These are phyloP conservation scores for Alternaria conjuncta DNA, from an alignment of 2,329 filamentous ascomycete species.

Conservation along the genomic window DNA sequence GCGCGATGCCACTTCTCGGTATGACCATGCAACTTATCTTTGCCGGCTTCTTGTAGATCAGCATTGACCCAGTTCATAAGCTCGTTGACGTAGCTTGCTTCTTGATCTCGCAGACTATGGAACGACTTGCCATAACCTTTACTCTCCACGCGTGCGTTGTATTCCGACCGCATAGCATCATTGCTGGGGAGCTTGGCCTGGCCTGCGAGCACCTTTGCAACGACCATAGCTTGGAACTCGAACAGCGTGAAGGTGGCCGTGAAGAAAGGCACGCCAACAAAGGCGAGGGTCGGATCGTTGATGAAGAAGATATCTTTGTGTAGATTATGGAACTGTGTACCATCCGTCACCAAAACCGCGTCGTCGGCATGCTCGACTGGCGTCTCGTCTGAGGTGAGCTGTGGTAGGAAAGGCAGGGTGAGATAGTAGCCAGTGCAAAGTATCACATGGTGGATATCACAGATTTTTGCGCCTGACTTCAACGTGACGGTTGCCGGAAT, in stretches of 20 bases:
- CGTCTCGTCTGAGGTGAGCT: conserved; percentile 57
- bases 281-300: conserved; percentile 66
- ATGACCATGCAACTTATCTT: conserved; percentile 41
- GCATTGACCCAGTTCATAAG: conserved; percentile 50
- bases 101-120: conserved; percentile 52
- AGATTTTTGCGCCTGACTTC: conserved; percentile 60
- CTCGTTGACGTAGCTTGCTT: conserved; percentile 51
- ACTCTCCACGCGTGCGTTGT: conserved; percentile 39
- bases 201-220: conserved; percentile 64
- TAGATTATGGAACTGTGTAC: conserved; percentile 68
- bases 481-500: conserved; percentile 62
- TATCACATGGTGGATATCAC: conserved; percentile 66
- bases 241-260: conserved; percentile 73
- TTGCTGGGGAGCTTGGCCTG: conserved; percentile 56
- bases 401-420: conserved; percentile 67
- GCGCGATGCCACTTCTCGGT: conserved; percentile 44
- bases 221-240: conserved; percentile 70
- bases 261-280: conserved; percentile 70
- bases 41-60: conserved; percentile 27
- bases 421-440: conserved; percentile 74
- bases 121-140: conserved; percentile 54
- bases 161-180: conserved; percentile 53
- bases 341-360: conserved; percentile 67
- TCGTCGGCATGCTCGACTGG: conserved; percentile 58
- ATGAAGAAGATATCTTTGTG: conserved; percentile 77